Conservation (phyloP, 2,329 filamentous ascomycete genomes). For the Epichloe scottii region DNA sequence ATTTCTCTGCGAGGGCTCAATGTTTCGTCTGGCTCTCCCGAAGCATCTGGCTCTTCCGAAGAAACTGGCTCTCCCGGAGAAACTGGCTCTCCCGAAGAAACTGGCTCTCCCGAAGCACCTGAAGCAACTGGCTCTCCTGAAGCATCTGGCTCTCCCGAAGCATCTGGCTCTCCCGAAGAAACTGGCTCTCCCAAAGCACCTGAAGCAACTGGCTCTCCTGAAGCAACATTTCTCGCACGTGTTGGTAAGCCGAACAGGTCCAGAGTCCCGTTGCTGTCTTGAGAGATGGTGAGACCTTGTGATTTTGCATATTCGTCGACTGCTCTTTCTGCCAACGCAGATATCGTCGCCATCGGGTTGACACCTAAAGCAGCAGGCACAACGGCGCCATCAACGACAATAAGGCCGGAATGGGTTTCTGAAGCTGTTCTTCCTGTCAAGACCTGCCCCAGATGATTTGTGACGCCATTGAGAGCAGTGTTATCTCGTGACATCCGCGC, state of each 20-base stretch:
- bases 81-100: too few species aligned
- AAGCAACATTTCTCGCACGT: constrained; percentile 10
- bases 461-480: constrained; percentile 42
- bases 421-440: constrained; percentile 35
- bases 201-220: not conserved
- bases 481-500: constrained; percentile 50
- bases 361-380: constrained; percentile 51
- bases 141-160: too few species aligned
- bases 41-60: too few species aligned
- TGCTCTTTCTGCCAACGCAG: constrained; percentile 53
- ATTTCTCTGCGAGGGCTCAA: too few species aligned
- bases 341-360: constrained; percentile 58
- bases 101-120: too few species aligned
- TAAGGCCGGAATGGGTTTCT: constrained; percentile 44
- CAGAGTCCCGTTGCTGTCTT: constrained; percentile 33
- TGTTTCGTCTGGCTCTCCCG: too few species aligned
- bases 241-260: constrained; percentile 42
- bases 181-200: too few species aligned
- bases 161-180: too few species aligned
- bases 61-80: too few species aligned
- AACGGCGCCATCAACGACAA: constrained; percentile 49
- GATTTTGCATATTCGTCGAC: constrained; percentile 37
- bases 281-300: constrained; percentile 30
- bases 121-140: too few species aligned
- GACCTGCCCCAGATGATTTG: constrained; percentile 48